Percentiles rank a stretch among this genome's conserved stretches.
Conservation (phyloP, 345 rosid genomes). For the Mercurialis annua region DNA sequence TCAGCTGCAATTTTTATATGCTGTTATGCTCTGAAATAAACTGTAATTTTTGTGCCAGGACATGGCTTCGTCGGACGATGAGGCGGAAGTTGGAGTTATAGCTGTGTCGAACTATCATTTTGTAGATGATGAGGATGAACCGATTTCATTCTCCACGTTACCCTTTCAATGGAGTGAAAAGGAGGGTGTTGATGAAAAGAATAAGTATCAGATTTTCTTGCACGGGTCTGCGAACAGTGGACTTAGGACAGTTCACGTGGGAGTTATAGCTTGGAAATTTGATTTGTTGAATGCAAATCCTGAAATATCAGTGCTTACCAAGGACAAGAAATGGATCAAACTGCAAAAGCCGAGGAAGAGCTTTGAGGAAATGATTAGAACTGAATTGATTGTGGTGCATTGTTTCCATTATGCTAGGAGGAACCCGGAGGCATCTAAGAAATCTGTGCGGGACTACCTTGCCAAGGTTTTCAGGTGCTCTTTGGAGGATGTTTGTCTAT, state of each 20-base stretch:
- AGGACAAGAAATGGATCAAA: slow-evolving; percentile 59
- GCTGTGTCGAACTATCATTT: slow-evolving; percentile 60
- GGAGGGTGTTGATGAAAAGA: slow-evolving; percentile 27
- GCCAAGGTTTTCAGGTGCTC: slow-evolving; percentile 53
- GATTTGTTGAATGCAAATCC: slow-evolving; percentile 49
- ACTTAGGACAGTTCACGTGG: slow-evolving; percentile 49
- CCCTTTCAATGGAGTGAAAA: slow-evolving; percentile 54
- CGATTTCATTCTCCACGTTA: slow-evolving; percentile 53
- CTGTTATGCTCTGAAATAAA: background rate
- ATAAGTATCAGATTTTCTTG: slow-evolving; percentile 38
- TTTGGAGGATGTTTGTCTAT: background rate
- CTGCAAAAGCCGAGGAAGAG: slow-evolving; percentile 79
- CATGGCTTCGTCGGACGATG: slow-evolving; percentile 74
- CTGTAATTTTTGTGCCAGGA: background rate
- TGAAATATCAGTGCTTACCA: slow-evolving; percentile 59
- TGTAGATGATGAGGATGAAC: slow-evolving; percentile 48
- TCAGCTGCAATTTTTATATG: background rate
- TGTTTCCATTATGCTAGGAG: slow-evolving; percentile 52
- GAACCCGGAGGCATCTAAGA: slow-evolving; percentile 55
- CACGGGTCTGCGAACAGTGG: slow-evolving; percentile 57
- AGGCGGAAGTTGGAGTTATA: slow-evolving; percentile 43
- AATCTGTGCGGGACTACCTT: slow-evolving; percentile 60
- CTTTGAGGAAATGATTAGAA: slow-evolving; percentile 49
- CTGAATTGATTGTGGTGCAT: slow-evolving; percentile 47
- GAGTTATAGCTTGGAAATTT: slow-evolving; percentile 71